phyloP scores from a whole-genome alignment of 345 rosid genomes.

The Draba incana region DNA sequence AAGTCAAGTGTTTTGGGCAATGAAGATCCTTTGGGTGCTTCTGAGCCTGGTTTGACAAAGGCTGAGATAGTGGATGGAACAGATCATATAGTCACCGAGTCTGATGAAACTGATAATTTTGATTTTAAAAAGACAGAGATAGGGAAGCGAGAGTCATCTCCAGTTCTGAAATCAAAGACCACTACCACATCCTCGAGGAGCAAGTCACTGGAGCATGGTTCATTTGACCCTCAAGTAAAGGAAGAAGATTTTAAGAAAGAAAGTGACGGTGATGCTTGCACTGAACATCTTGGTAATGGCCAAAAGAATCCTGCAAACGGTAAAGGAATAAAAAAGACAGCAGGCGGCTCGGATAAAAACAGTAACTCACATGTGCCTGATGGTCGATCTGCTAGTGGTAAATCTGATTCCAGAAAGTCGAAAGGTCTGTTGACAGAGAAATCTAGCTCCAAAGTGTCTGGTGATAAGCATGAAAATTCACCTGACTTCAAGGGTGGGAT shows the following conservation, averaged over 20 bases:
- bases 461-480: slow-evolving; percentile 35
- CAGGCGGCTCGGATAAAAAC: slow-evolving; percentile 35
- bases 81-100: slow-evolving; percentile 41
- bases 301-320: slow-evolving; percentile 47
- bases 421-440: slow-evolving; percentile 47
- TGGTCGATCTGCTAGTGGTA: slow-evolving; percentile 35
- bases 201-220: slow-evolving; percentile 40
- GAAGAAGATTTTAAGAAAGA: slow-evolving; percentile 48
- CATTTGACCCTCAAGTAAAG: slow-evolving; percentile 40
- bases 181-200: slow-evolving; percentile 45
- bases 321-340: slow-evolving; percentile 46
- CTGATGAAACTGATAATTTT: slow-evolving; percentile 42
- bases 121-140: slow-evolving; percentile 54
- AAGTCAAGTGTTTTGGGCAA: slow-evolving; percentile 51
- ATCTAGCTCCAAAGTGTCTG: slow-evolving; percentile 42
- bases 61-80: slow-evolving; percentile 44
- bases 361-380: slow-evolving; percentile 38
- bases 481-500: slow-evolving; percentile 42
- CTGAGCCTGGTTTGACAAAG: slow-evolving; percentile 50
- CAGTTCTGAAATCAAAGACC: slow-evolving; percentile 47
- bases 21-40: slow-evolving; percentile 50
- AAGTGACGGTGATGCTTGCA: slow-evolving; percentile 36
- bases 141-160: slow-evolving; percentile 45
- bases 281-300: slow-evolving; percentile 45
- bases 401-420: slow-evolving; percentile 44